Conservation (phyloP, 495 filamentous ascomycete genomes). For the Bathelium albidoporum region DNA sequence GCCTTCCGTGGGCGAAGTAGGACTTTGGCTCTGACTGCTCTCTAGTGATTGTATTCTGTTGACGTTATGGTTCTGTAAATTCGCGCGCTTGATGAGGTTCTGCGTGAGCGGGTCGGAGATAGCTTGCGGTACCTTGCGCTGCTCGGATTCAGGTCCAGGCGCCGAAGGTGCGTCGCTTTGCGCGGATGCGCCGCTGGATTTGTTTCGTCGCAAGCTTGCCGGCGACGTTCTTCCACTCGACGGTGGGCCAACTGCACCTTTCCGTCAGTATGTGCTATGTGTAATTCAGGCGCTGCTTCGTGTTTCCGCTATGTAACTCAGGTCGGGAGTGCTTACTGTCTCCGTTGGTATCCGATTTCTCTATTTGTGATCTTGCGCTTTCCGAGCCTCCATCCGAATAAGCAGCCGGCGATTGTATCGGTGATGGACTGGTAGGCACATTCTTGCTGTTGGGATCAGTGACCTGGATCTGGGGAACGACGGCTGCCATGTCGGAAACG, state of each 20-base stretch:
- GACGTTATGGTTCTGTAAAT: constrained; percentile 42
- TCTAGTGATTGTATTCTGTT: constrained; percentile 9
- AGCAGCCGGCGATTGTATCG: constrained; percentile 16
- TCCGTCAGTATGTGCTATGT: neutral
- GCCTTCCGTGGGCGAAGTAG: constrained; percentile 12
- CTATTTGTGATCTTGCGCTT: neutral
- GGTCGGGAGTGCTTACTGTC: neutral
- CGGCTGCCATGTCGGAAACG: constrained; percentile 33
- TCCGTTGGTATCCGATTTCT: neutral
- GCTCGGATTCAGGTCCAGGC: neutral
- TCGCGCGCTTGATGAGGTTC: constrained; percentile 77
- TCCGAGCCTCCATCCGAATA: constrained; percentile 2
- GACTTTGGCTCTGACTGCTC: constrained; percentile 4
- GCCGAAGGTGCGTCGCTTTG: neutral
- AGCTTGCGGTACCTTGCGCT: constrained; percentile 13
- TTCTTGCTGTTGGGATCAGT: constrained; percentile 31
- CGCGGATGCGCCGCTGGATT: neutral
- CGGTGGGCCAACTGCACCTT: neutral
- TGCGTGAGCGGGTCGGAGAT: constrained; percentile 50
- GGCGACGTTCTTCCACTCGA: constrained; percentile 6
- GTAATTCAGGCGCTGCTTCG: neutral
- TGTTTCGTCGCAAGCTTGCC: constrained; percentile 2
- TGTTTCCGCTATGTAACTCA: neutral
- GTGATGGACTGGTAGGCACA: constrained; percentile 8
- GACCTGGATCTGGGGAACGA: constrained; percentile 34